These are phyloP conservation scores for Colletotrichum abscissum DNA, from an alignment of 2,329 filamentous ascomycete genomes.

Conservation along the genomic window DNA sequence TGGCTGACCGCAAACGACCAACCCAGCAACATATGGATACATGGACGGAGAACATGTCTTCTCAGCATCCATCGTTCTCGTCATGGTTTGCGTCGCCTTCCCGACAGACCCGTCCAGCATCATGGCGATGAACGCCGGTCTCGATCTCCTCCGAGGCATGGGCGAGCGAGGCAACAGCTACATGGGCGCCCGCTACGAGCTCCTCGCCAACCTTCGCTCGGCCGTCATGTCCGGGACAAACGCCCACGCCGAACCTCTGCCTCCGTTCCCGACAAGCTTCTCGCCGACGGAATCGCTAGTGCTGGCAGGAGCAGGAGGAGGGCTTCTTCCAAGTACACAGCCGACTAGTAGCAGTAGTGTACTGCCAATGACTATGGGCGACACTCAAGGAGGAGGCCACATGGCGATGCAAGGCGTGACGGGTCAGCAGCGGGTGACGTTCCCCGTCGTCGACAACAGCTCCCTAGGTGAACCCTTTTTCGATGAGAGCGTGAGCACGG, in stretches of 20 bases:
- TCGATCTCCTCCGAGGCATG: constrained; percentile 61
- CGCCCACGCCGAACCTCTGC: background rate
- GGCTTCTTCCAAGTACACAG: background rate
- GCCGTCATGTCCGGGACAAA: constrained; percentile 38
- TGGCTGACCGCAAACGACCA: constrained; percentile 33
- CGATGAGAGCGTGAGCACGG: constrained; percentile 41
- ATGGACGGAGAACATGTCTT: constrained; percentile 49
- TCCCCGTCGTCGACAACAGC: constrained; percentile 44
- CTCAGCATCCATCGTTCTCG: constrained; percentile 44
- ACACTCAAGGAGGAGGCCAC: background rate
- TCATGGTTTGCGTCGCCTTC: constrained; percentile 56
- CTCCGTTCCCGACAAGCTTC: constrained; percentile 11
- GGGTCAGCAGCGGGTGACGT: constrained; percentile 32
- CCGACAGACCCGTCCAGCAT: constrained; percentile 55
- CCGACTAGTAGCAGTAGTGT: background rate
- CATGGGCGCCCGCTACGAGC: constrained; percentile 50
- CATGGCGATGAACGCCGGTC: constrained; percentile 56
- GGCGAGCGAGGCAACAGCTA: constrained; percentile 64
- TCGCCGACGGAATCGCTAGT: constrained; percentile 19
- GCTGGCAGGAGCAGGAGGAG: background rate
- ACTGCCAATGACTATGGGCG: background rate
- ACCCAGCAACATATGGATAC: constrained; percentile 43
- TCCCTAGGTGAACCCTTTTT: constrained; percentile 44
- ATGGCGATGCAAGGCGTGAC: background rate
- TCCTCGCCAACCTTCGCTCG: constrained; percentile 44